Percentiles rank a stretch among this genome's conserved stretches.
These are phyloP conservation scores for Acidiella bohemica DNA, from an alignment of 495 filamentous ascomycete genomes.

Conservation along the genomic window DNA sequence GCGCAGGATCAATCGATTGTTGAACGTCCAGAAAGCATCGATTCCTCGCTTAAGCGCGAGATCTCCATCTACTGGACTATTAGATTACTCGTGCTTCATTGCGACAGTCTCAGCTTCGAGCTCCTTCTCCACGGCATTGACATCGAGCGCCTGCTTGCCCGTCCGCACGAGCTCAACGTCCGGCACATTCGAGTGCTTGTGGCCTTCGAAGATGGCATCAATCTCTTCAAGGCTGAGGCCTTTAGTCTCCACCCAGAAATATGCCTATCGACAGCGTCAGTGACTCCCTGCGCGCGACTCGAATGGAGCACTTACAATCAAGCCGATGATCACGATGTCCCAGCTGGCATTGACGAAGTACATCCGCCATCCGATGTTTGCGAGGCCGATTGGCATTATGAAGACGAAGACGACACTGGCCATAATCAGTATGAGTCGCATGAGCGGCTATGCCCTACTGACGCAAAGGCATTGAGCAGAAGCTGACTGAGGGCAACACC, in stretches of 20 bases:
- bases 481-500: constrained; percentile 22
- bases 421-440: too few species aligned
- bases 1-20: too few species aligned
- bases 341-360: constrained; percentile 22
- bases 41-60: too few species aligned
- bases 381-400: constrained; percentile 37
- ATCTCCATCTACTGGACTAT: too few species aligned
- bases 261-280: constrained; percentile 2
- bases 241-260: constrained; percentile 17
- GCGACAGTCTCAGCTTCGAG: neutral
- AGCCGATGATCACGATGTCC: constrained; percentile 21
- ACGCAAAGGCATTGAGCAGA: constrained; percentile 36
- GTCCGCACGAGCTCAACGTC: constrained; percentile 31
- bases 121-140: constrained; percentile 4
- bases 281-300: neutral
- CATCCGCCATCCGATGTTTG: constrained; percentile 23
- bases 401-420: constrained; percentile 34
- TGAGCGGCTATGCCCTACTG: too few species aligned
- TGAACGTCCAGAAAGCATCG: too few species aligned
- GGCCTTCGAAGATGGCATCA: constrained; percentile 25
- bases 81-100: constrained; percentile 3
- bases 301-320: constrained; percentile 10
- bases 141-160: constrained; percentile 18
- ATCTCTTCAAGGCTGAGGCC: constrained; percentile 20
- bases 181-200: constrained; percentile 34